Conservation (phyloP, 2,329 filamentous ascomycete species). For the Colletotrichum chlorophyti region DNA sequence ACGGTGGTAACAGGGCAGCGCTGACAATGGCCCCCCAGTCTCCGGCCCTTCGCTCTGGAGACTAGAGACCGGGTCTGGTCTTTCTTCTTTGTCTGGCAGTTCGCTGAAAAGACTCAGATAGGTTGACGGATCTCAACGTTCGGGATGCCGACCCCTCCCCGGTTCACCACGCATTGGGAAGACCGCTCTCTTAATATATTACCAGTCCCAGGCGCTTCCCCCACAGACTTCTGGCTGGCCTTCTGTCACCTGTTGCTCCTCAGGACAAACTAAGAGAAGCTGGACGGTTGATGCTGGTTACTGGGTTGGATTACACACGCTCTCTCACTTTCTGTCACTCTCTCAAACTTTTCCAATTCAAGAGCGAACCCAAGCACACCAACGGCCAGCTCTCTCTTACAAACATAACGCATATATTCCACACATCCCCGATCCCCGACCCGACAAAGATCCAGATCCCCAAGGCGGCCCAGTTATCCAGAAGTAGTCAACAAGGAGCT, state of each 20-base stretch:
- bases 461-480: conserved; percentile 22
- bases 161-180: conserved; percentile 24
- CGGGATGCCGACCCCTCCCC: conserved; percentile 21
- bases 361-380: not conserved
- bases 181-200: conserved; percentile 27
- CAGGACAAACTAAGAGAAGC: conserved; percentile 16
- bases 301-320: not conserved
- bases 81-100: conserved; percentile 1
- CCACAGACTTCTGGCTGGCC: not conserved
- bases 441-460: conserved; percentile 9
- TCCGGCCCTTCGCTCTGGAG: no score
- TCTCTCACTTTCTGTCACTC: not conserved
- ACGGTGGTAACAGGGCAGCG: conserved; percentile 15
- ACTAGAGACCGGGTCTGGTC: not conserved
- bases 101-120: conserved; percentile 5
- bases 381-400: not conserved
- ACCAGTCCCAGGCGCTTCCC: conserved; percentile 19
- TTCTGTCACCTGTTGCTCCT: conserved; percentile 21
- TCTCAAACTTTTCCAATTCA: conserved; percentile 2
- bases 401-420: not conserved
- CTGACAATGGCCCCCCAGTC: conserved; percentile 3
- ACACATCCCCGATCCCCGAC: conserved; percentile 12
- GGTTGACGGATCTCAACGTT: conserved; percentile 22
- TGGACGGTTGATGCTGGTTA: conserved; percentile 19
- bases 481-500: conserved; percentile 4